These are phyloP conservation scores for Neonectria magnoliae DNA, from an alignment of 2,329 filamentous ascomycete genomes.

Conservation along the genomic window DNA sequence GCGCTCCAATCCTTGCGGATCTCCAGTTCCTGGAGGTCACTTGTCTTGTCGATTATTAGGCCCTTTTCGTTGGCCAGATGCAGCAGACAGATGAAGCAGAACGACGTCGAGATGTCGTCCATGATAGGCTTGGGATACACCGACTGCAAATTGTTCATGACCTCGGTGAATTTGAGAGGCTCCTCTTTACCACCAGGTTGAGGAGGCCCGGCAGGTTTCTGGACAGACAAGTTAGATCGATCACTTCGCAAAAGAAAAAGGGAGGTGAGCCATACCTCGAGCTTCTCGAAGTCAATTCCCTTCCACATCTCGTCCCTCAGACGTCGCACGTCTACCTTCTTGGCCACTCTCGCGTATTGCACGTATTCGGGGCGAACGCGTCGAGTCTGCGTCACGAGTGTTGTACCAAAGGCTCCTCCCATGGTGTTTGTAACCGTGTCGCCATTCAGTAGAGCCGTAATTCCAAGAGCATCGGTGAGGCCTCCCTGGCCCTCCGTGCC, in stretches of 20 bases:
- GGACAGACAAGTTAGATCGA: slow-evolving; percentile 23
- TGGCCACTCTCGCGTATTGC: slow-evolving; percentile 75
- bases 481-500: slow-evolving; percentile 62
- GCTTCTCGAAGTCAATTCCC: slow-evolving; percentile 67
- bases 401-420: slow-evolving; percentile 69
- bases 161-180: slow-evolving; percentile 83
- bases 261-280: slow-evolving; percentile 54
- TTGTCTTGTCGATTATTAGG: slow-evolving; percentile 75
- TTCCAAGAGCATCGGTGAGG: slow-evolving; percentile 58
- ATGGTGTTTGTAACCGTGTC: slow-evolving; percentile 59
- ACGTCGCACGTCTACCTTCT: slow-evolving; percentile 75
- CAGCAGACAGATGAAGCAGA: slow-evolving; percentile 91
- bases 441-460: slow-evolving; percentile 61
- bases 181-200: slow-evolving; percentile 53
- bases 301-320: slow-evolving; percentile 78
- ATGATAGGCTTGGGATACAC: slow-evolving; percentile 89
- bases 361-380: slow-evolving; percentile 74
- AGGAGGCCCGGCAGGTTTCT: slow-evolving; percentile 34
- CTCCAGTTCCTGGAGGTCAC: slow-evolving; percentile 66
- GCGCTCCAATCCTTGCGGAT: slow-evolving; percentile 72
- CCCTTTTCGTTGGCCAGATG: slow-evolving; percentile 96
- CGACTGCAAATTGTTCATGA: slow-evolving; percentile 88
- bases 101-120: slow-evolving; percentile 93
- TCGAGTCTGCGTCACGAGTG: slow-evolving; percentile 72
- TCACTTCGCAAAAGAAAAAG: background rate